Conservation (phyloP, 352 stramenopile genomes). For the Globisporangium splendens region DNA sequence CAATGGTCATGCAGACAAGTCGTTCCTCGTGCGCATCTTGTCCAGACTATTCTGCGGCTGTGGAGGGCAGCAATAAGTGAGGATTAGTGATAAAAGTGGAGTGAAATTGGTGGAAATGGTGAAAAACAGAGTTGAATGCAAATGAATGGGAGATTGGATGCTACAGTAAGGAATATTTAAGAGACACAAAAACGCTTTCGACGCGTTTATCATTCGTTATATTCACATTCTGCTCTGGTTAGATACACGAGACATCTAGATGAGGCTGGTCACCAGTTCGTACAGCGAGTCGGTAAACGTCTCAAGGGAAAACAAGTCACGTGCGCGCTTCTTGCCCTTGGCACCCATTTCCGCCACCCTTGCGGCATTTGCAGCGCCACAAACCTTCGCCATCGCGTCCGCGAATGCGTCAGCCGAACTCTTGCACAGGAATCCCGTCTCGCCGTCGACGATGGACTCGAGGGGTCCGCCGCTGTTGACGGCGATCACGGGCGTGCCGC, state of each 20-base stretch:
- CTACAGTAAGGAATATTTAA: no score
- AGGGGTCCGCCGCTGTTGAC: slow-evolving; percentile 93
- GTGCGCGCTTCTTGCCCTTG: slow-evolving; percentile 46
- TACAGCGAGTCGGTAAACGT: slow-evolving; percentile 68
- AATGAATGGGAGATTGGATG: no score
- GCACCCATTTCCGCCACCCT: slow-evolving; percentile 42
- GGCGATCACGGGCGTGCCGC: slow-evolving; percentile 92
- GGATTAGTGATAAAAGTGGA: not conserved
- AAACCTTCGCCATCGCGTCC: slow-evolving; percentile 58
- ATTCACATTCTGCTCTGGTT: no score
- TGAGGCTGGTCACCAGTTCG: slow-evolving; percentile 34
- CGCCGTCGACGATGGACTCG: slow-evolving; percentile 93
- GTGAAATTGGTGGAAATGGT: not conserved
- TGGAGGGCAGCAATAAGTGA: not conserved
- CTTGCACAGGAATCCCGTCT: slow-evolving; percentile 82
- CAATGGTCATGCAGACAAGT: not conserved
- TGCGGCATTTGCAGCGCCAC: slow-evolving; percentile 23
- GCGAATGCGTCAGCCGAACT: slow-evolving; percentile 56
- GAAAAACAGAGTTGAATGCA: no score
- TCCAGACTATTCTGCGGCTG: slow-evolving; percentile 11
- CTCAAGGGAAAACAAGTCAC: slow-evolving; percentile 66
- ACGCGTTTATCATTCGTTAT: no score
- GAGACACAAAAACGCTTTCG: no score
- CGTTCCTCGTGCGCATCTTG: slow-evolving; percentile 3
- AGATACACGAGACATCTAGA: slow-evolving; percentile 7